Percentiles rank a stretch among this genome's conserved stretches.
Evolutionary conservation across 495 filamentous ascomycete species (phyloP).

Genomic region (Penicillium diatomitis): DNA sequence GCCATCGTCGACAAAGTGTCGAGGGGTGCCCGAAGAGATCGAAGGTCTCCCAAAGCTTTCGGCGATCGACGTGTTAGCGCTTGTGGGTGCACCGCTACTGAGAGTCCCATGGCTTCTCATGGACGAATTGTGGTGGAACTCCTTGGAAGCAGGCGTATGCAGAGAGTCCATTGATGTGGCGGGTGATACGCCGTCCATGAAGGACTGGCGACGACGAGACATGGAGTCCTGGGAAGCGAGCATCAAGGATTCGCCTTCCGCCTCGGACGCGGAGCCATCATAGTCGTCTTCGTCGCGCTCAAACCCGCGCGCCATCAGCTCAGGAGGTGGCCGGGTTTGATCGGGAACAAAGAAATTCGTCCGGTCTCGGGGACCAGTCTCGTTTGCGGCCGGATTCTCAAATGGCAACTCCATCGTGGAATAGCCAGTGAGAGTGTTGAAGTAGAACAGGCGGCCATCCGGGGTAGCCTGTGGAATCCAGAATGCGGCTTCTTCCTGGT

Average conservation of each 20-base stretch:
- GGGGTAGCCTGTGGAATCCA: conserved; percentile 98
- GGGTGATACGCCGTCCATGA: conserved; percentile 70
- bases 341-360: conserved; percentile 83
- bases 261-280: conserved; percentile 79
- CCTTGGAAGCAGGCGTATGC: conserved; percentile 40
- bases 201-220: conserved; percentile 53
- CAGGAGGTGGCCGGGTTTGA: conserved; percentile 83
- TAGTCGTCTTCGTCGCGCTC: conserved; percentile 76
- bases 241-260: conserved; percentile 60
- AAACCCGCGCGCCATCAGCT: conserved; percentile 81
- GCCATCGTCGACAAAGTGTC: conserved; percentile 79
- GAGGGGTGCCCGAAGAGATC: conserved; percentile 56
- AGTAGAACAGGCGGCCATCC: conserved; percentile 91
- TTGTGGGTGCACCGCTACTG: conserved; percentile 18
- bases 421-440: conserved; percentile 90
- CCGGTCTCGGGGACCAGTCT: conserved; percentile 78
- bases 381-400: conserved; percentile 74
- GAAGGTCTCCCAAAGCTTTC: conserved; percentile 35
- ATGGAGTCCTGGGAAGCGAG: conserved; percentile 48
- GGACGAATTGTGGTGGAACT: conserved; percentile 10
- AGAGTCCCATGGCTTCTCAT: conserved; percentile 18
- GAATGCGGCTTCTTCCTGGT: conserved; percentile 84
- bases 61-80: conserved; percentile 25
- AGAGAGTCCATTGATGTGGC: conserved; percentile 90
- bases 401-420: conserved; percentile 90